Percentiles rank a stretch among this genome's conserved stretches.
Conservation (phyloP, 805 yeast species). For the Candida pini region DNA sequence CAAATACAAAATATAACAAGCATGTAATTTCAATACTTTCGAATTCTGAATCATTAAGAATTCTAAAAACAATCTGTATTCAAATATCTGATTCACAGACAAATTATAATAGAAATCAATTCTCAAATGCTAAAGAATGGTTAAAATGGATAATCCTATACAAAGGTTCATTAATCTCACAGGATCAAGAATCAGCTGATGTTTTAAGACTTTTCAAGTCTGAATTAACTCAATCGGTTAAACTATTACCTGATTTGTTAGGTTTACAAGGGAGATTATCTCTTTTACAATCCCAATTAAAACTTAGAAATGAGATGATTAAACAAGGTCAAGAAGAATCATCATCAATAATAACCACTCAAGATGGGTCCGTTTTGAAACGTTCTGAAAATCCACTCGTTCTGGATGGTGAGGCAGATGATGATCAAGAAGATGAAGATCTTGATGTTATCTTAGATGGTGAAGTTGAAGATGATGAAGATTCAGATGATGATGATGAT, state of each 20-base stretch:
- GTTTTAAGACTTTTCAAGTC: constrained; percentile 53
- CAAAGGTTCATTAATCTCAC: constrained; percentile 60
- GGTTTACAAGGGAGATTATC: constrained; percentile 84
- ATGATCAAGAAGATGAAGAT: constrained; percentile 11
- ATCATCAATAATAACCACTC: too few species aligned
- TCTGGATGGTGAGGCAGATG: constrained; percentile 27
- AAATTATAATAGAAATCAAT: constrained; percentile 42
- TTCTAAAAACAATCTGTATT: constrained; percentile 44
- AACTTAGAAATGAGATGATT: constrained; percentile 52
- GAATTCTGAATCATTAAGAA: constrained; percentile 33
- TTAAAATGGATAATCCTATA: constrained; percentile 71
- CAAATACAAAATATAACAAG: constrained; percentile 39
- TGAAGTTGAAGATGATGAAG: constrained; percentile 10
- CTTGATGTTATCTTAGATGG: constrained; percentile 21
- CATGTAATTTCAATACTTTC: constrained; percentile 51
- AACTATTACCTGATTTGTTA: constrained; percentile 59
- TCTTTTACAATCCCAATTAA: constrained; percentile 69
- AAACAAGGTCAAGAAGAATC: constrained; percentile 22
- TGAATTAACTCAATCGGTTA: constrained; percentile 49
- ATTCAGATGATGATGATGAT: constrained; percentile 3
- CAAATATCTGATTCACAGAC: constrained; percentile 47
- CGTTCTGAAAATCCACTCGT: constrained; percentile 16
- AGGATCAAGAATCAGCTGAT: constrained; percentile 45
- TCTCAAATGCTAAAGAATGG: constrained; percentile 55
- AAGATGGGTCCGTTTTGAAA: too few species aligned